Conservation (phyloP, 768 basidiomycete species). For the Amanita rubescens region DNA sequence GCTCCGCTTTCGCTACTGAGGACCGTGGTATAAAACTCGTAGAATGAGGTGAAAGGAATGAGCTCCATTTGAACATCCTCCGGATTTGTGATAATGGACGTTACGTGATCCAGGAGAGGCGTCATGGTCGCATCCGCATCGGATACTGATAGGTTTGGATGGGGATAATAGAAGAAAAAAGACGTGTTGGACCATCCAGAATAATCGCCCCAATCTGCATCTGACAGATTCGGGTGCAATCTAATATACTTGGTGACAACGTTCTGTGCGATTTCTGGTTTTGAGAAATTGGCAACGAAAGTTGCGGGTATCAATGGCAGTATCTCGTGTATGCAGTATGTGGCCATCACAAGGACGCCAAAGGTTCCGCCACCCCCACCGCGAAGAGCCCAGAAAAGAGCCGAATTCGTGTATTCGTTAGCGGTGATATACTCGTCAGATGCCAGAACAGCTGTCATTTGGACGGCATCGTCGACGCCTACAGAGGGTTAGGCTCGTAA, state of each 20-base stretch:
- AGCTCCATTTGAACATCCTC: background rate
- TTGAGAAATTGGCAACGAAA: slow-evolving; percentile 14
- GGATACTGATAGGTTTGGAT: slow-evolving; percentile 8
- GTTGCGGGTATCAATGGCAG: slow-evolving; percentile 11
- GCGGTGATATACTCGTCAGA: slow-evolving; percentile 29
- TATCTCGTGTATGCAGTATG: slow-evolving; percentile 34
- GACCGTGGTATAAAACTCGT: background rate
- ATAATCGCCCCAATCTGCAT: slow-evolving; percentile 40
- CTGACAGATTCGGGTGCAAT: slow-evolving; percentile 28
- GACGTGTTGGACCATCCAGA: slow-evolving; percentile 11
- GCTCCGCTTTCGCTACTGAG: background rate
- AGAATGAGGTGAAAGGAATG: background rate
- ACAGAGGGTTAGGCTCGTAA: no score
- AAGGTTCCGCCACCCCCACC: slow-evolving; percentile 41
- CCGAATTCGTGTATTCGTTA: slow-evolving; percentile 32
- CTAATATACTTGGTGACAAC: slow-evolving; percentile 29
- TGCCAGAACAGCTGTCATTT: slow-evolving; percentile 38
- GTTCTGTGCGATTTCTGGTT: slow-evolving; percentile 18
- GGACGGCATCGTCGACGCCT: slow-evolving; percentile 42
- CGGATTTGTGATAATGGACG: background rate
- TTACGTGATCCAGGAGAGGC: background rate
- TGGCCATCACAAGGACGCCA: slow-evolving; percentile 40
- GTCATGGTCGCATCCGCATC: background rate
- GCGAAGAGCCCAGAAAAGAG: slow-evolving; percentile 28
- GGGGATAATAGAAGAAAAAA: slow-evolving; percentile 12